These are phyloP conservation scores for Endocarpon pusillum DNA, from an alignment of 495 filamentous ascomycete genomes.

Conservation along the genomic window DNA sequence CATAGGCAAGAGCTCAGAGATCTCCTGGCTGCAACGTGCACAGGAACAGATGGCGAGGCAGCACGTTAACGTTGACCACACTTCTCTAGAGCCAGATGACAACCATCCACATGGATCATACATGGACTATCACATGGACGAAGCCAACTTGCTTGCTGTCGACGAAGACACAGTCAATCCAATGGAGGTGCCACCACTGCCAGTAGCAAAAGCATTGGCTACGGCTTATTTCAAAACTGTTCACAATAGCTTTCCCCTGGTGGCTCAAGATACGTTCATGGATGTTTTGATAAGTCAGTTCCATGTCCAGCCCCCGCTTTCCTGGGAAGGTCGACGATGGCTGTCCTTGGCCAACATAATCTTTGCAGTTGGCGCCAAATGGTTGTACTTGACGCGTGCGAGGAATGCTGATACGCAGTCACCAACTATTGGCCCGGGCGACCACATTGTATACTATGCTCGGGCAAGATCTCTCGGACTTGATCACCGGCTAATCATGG, in stretches of 20 bases:
- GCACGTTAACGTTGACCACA: slow-evolving; percentile 16
- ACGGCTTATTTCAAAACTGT: slow-evolving; percentile 40
- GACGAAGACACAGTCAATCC: too few species aligned
- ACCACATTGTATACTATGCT: slow-evolving; percentile 38
- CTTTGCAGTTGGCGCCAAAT: slow-evolving; percentile 41
- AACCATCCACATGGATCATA: slow-evolving; percentile 8
- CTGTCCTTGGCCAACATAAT: slow-evolving; percentile 44
- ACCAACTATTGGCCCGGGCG: too few species aligned
- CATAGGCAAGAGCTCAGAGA: slow-evolving; percentile 43
- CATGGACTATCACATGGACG: slow-evolving; percentile 11
- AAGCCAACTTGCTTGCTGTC: too few species aligned
- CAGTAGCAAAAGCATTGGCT: slow-evolving; percentile 35
- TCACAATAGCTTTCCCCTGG: slow-evolving; percentile 42
- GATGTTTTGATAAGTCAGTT: slow-evolving; percentile 32
- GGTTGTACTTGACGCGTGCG: slow-evolving; percentile 27
- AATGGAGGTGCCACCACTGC: slow-evolving; percentile 34
- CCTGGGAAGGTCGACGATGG: slow-evolving; percentile 33
- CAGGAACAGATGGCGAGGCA: slow-evolving; percentile 25
- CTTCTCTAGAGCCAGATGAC: slow-evolving; percentile 10
- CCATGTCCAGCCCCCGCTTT: slow-evolving; percentile 21
- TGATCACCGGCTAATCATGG: slow-evolving; percentile 30
- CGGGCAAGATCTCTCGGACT: slow-evolving; percentile 35
- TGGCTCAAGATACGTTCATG: slow-evolving; percentile 38
- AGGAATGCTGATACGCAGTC: slow-evolving; percentile 27
- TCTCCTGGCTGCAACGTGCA: slow-evolving; percentile 44